A percentile compares a stretch with the other conserved stretches of the same genome.
Conservation (phyloP, 1,284 basidiomycete genomes). For the Microbotryomycetes sp. region DNA sequence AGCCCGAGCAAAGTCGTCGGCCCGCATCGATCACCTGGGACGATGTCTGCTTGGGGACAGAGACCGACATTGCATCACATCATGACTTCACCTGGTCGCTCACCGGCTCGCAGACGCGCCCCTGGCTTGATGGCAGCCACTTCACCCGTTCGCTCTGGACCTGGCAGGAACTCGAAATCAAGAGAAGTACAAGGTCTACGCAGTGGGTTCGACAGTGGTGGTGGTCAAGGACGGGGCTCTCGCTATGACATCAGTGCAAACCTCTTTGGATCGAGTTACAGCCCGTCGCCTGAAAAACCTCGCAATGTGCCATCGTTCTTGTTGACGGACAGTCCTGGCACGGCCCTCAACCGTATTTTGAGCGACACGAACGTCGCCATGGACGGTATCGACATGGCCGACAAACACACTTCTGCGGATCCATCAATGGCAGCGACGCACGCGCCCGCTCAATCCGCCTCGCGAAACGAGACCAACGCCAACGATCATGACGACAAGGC, state of each 20-base stretch:
- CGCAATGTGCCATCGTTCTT: conserved; percentile 26
- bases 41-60: background rate
- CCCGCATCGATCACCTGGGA: conserved; percentile 18
- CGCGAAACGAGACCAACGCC: background rate
- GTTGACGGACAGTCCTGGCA: conserved; percentile 34
- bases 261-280: conserved; percentile 18
- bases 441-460: background rate
- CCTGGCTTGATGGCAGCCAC: conserved; percentile 15
- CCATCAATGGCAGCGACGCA: background rate
- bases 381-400: conserved; percentile 1
- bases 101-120: conserved; percentile 10
- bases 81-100: conserved; percentile 29
- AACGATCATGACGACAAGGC: background rate
- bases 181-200: background rate
- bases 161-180: background rate
- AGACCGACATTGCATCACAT: background rate
- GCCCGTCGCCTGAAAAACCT: conserved; percentile 20
- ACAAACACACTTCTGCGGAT: background rate
- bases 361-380: conserved; percentile 31
- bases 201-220: conserved; percentile 23
- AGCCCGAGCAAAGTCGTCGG: conserved; percentile 31
- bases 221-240: conserved; percentile 7
- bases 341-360: conserved; percentile 31
- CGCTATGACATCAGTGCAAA: background rate
- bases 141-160: conserved; percentile 16